phyloP scores from a whole-genome alignment of 2,329 filamentous ascomycete genomes.

The Drechslerella coelobrocha region DNA sequence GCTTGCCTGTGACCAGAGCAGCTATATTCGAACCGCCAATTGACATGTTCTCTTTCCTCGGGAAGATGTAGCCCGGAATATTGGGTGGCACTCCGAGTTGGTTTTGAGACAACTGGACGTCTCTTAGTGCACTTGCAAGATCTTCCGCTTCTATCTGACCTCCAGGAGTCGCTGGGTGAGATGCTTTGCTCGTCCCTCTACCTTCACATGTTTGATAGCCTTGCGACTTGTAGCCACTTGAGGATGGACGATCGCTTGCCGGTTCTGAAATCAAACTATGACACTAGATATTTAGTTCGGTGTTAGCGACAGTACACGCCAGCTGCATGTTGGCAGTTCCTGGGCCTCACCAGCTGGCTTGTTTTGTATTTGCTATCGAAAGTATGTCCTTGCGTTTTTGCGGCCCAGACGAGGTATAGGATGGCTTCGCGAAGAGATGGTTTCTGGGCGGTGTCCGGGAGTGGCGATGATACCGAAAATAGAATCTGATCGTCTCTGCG shows the following conservation, averaged over 20 bases:
- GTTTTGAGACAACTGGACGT: background rate
- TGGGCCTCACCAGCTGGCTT: background rate
- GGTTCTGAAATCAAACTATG: slow-evolving; percentile 2
- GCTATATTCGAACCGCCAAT: background rate
- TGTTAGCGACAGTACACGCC: background rate
- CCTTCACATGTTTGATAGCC: background rate
- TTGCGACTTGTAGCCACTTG: slow-evolving; percentile 3
- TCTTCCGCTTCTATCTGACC: background rate
- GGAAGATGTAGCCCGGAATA: background rate
- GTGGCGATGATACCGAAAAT: no score
- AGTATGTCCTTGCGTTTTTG: background rate
- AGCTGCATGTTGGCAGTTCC: background rate
- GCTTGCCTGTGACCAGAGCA: background rate
- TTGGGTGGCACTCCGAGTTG: background rate
- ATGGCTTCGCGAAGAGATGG: background rate
- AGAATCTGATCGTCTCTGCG: no score
- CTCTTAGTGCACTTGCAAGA: background rate
- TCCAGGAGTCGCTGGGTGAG: background rate
- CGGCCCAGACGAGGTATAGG: background rate
- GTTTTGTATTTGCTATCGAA: background rate
- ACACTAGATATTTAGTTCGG: slow-evolving; percentile 15
- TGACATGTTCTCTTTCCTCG: background rate
- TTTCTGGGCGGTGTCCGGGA: no score
- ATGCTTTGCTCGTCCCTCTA: background rate
- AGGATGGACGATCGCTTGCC: slow-evolving; percentile 8